Conservation (phyloP, 305 asterid species). For the Solanum hybrid region DNA sequence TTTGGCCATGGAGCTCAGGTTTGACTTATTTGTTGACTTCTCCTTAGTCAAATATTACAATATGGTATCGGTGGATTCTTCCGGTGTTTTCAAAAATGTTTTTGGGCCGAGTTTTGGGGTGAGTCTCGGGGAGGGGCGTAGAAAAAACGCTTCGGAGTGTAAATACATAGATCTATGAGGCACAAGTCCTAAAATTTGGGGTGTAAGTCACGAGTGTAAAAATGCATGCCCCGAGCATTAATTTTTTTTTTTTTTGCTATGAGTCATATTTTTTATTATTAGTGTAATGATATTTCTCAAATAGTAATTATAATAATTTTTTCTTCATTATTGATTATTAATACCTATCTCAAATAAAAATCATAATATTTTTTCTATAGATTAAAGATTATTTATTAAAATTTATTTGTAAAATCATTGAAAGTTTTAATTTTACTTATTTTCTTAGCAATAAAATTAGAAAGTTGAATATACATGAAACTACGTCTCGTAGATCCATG, state of each 20-base stretch:
- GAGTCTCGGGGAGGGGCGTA: no score
- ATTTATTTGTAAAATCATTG: not conserved
- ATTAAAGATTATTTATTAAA: no score
- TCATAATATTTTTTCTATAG: not conserved
- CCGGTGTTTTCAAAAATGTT: no score
- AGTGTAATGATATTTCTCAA: no score
- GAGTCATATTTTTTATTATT: no score
- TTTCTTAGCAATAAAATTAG: not conserved
- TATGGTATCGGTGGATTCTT: not conserved
- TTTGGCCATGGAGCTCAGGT: not conserved
- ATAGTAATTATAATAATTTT: no score
- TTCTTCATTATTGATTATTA: not conserved
- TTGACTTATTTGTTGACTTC: not conserved
- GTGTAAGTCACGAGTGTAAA: no score
- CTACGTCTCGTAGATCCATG: not conserved
- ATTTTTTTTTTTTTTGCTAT: no score
- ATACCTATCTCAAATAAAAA: not conserved
- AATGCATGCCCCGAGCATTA: rapidly evolving
- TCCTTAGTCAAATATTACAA: not conserved
- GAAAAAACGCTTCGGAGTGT: not conserved
- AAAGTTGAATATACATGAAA: no score
- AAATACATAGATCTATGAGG: not conserved
- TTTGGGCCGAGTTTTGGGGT: rapidly evolving
- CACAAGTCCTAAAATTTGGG: not conserved
- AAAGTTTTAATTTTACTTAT: no score